A percentile compares a stretch with the other conserved stretches of the same genome.
phyloP scores from a whole-genome alignment of 164 flowering plant genomes.

The Chloranthus sessilifolius region DNA sequence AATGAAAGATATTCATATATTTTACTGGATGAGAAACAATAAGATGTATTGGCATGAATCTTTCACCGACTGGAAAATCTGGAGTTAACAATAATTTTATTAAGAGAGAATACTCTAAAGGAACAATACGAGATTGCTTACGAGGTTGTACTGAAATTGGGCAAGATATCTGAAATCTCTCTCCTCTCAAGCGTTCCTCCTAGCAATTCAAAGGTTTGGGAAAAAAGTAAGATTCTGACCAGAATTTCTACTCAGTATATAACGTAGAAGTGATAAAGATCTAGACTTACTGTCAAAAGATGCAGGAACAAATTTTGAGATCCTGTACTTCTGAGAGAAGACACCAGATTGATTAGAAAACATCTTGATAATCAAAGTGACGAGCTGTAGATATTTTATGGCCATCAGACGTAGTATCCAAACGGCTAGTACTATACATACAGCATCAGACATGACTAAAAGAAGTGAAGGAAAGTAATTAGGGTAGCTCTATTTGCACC shows the following conservation, averaged over 20 bases:
- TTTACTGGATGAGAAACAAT: too few species aligned
- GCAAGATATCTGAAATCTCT: conserved; percentile 50
- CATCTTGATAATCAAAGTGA: not conserved
- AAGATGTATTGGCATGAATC: too few species aligned
- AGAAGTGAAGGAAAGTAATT: not conserved
- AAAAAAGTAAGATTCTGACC: not conserved
- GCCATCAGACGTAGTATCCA: not conserved
- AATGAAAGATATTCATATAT: too few species aligned
- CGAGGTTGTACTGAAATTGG: conserved; percentile 56
- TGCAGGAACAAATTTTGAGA: conserved; percentile 51
- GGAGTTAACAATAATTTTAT: too few species aligned
- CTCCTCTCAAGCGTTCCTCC: conserved; percentile 46
- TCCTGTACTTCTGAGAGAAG: conserved; percentile 54
- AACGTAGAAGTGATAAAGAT: not conserved
- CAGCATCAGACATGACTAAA: not conserved
- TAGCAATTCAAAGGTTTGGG: conserved; percentile 10
- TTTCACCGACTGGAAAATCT: too few species aligned
- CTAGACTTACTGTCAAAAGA: conserved; percentile 32
- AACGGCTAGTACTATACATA: not conserved
- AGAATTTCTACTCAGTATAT: not conserved
- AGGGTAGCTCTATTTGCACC: too few species aligned
- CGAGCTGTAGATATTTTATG: not conserved
- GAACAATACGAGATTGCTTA: too few species aligned
- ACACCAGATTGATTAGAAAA: not conserved
- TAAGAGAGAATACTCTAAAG: too few species aligned